Base-by-base conservation (phyloP, 805 yeast species). In the Candida corydali region DNA sequence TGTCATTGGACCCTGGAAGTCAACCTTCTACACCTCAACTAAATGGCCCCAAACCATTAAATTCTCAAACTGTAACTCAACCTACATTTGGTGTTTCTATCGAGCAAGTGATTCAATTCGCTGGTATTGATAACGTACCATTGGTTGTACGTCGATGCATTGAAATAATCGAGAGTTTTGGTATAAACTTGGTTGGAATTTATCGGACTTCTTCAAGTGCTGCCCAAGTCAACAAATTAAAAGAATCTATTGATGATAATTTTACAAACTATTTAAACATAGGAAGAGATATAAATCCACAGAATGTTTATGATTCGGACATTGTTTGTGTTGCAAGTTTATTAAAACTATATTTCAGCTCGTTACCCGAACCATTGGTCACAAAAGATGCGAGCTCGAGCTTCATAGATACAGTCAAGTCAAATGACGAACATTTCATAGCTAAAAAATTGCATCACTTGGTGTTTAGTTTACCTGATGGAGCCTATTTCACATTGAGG, bases 381-480 rank as follows among this genome's bases (percentile, higher is more conserved):
- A 83, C 94, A 0, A 55, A 57, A 8, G 84, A 75, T 43, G 76
- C 76, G 40, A 76, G 78, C 50, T 70, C 69, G 36, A 70, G 73
- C 23, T 84, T 86, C 51, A 60, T 87, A 33, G 79, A 76, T 26
- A 84, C 88, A 1, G 84, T 84, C 16, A 77, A 78, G 55, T 61
- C 69, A 8, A 39, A 46, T 26, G 70, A 67, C 45, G 70, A 63
- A 43, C 51, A 59, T 8, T 63, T 50, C 32, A 79, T 87, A 27
- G 70, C 70, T 34, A 77, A 85, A 41, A 91, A 87, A 52, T 70
- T 93, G 49, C 98, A 93, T 59, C 86, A 87, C 30, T 74, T 86
- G 41, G 86, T 93, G 31, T 93, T 83, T 64, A 84, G 85, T 46
- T 71, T 93, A 38, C 96, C 97, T 0, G 98, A 93, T 61, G 93